A percentile compares a stretch with the other conserved stretches of the same genome.
phyloP scores from a whole-genome alignment of 23 red algal genomes.

The Gracilaria caudata region DNA sequence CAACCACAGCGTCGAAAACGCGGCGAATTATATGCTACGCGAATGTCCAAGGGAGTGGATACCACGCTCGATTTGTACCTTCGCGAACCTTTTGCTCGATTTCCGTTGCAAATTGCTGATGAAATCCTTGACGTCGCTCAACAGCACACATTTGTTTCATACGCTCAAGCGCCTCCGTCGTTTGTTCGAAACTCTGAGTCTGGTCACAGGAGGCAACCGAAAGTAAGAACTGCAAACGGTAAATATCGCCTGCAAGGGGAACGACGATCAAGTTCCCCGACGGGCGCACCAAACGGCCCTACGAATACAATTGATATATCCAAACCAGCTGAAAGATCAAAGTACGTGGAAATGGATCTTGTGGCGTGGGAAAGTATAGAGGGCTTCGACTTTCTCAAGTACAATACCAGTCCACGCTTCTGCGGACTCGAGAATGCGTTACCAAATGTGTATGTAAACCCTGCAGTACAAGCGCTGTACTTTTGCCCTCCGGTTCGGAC shows the following conservation, averaged over 20 bases:
- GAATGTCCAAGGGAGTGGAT: slow-evolving; percentile 17
- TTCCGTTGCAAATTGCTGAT: slow-evolving; percentile 47
- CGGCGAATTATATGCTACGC: neutral
- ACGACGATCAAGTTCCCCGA: slow-evolving; percentile 4
- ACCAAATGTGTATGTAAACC: slow-evolving; percentile 93
- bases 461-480: slow-evolving; percentile 85
- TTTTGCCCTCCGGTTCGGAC: slow-evolving; percentile 75
- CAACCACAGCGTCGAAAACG: slow-evolving; percentile 9
- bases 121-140: slow-evolving; percentile 46
- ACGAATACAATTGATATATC: slow-evolving; percentile 20
- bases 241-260: slow-evolving; percentile 9
- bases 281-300: neutral
- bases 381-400: slow-evolving; percentile 88
- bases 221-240: neutral
- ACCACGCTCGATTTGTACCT: slow-evolving; percentile 24
- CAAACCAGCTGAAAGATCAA: slow-evolving; percentile 46
- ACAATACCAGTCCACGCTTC: slow-evolving; percentile 79
- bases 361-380: slow-evolving; percentile 81
- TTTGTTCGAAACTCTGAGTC: slow-evolving; percentile 65
- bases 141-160: slow-evolving; percentile 24
- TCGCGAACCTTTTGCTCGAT: slow-evolving; percentile 51
- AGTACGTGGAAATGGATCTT: slow-evolving; percentile 78
- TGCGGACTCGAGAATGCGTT: slow-evolving; percentile 93
- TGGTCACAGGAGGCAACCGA: slow-evolving; percentile 47
- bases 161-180: slow-evolving; percentile 63